phyloP scores from a whole-genome alignment of 352 stramenopile species.

The Globisporangium orthogonon region DNA sequence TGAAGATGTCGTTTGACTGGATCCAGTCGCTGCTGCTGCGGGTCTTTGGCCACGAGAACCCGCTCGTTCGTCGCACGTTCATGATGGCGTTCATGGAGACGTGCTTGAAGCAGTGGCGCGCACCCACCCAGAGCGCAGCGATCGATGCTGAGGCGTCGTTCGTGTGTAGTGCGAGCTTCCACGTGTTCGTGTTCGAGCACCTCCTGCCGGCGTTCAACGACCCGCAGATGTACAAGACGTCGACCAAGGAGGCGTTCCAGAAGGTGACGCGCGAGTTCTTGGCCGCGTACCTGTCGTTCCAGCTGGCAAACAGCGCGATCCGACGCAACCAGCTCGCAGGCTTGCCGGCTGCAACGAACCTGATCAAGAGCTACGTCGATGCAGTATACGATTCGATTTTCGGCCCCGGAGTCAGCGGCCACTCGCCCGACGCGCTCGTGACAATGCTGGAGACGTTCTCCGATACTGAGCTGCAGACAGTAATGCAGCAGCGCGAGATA shows the following conservation, averaged over 20 bases:
- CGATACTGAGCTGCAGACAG: conserved; percentile 17
- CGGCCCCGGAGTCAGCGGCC: conserved; percentile 29
- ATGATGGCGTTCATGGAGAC: conserved; percentile 61
- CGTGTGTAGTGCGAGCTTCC: conserved; percentile 31
- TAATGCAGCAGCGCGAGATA: neutral
- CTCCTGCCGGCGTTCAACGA: conserved; percentile 60
- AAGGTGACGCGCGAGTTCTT: conserved; percentile 27
- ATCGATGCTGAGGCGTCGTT: conserved; percentile 29
- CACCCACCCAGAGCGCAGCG: neutral
- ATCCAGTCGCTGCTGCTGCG: conserved; percentile 63
- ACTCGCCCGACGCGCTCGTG: conserved; percentile 69
- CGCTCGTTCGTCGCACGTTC: conserved; percentile 66
- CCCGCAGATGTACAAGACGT: conserved; percentile 69
- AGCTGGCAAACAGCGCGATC: conserved; percentile 4
- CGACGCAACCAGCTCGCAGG: neutral
- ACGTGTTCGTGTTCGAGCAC: conserved; percentile 42
- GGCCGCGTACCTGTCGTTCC: conserved; percentile 28
- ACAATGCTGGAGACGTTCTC: conserved; percentile 62
- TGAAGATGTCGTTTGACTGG: conserved; percentile 72
- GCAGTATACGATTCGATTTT: conserved; percentile 48
- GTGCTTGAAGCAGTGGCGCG: conserved; percentile 20
- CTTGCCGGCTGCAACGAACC: neutral
- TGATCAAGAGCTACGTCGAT: conserved; percentile 23
- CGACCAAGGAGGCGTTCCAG: conserved; percentile 32
- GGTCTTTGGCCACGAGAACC: conserved; percentile 73